phyloP scores from a whole-genome alignment of 2,329 filamentous ascomycete genomes.

The Alternaria sp. region DNA sequence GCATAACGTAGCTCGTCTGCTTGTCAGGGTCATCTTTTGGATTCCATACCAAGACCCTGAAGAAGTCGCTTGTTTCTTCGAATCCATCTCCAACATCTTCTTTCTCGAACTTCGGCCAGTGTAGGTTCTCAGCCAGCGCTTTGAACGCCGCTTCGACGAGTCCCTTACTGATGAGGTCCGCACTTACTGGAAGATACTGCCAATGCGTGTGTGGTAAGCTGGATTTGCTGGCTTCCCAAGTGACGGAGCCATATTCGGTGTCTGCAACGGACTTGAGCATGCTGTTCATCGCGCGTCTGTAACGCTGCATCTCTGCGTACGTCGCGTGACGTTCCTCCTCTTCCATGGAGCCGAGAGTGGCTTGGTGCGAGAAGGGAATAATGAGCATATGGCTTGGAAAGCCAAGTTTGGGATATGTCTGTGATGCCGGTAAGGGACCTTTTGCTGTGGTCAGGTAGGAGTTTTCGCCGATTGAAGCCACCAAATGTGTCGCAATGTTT shows the following conservation, averaged over 20 bases:
- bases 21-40: slow-evolving; percentile 62
- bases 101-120: slow-evolving; percentile 64
- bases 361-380: slow-evolving; percentile 83
- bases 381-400: slow-evolving; percentile 92
- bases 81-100: slow-evolving; percentile 54
- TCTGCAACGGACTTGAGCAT: slow-evolving; percentile 69
- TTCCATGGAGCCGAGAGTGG: slow-evolving; percentile 75
- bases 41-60: slow-evolving; percentile 83
- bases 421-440: slow-evolving; percentile 78
- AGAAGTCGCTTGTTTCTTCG: slow-evolving; percentile 68
- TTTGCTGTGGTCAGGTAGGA: slow-evolving; percentile 92
- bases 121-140: slow-evolving; percentile 81
- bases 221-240: slow-evolving; percentile 88
- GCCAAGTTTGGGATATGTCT: slow-evolving; percentile 75
- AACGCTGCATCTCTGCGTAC: slow-evolving; percentile 82
- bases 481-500: slow-evolving; percentile 83
- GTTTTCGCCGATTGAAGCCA: slow-evolving; percentile 87
- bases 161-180: slow-evolving; percentile 72
- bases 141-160: slow-evolving; percentile 89
- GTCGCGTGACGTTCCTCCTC: slow-evolving; percentile 67
- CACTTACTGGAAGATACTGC: slow-evolving; percentile 85
- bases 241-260: slow-evolving; percentile 78
- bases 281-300: slow-evolving; percentile 77
- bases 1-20: slow-evolving; percentile 77
- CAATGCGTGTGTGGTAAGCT: slow-evolving; percentile 89